Evolutionary conservation across 2,329 filamentous ascomycete species (phyloP).

Genomic region (Xylariaceae sp.): DNA sequence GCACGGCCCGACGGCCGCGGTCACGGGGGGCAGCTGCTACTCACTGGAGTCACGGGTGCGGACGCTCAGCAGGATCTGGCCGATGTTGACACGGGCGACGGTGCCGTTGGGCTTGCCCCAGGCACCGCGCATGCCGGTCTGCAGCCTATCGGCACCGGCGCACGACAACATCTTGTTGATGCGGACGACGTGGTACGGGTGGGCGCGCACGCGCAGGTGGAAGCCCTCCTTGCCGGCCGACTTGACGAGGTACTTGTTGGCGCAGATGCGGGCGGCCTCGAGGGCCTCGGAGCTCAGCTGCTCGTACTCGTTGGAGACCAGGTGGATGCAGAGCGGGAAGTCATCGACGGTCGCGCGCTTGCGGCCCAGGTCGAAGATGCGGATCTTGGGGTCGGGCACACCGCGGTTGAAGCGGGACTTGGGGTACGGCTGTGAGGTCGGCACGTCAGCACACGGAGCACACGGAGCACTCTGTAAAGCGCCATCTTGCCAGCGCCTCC

Average conservation of each 20-base stretch:
- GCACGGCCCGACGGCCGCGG: too few relatives aligned
- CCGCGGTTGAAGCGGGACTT: conserved; percentile 99
- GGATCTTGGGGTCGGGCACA: conserved; percentile 79
- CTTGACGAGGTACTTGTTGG: conserved; percentile 94
- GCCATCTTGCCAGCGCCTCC: too few relatives aligned
- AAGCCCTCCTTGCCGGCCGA: conserved; percentile 64
- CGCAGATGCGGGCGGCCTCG: conserved; percentile 99
- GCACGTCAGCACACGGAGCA: conserved; percentile 57
- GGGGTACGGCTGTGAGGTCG: conserved; percentile 74
- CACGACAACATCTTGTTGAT: conserved; percentile 99
- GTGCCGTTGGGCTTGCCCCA: conserved; percentile 99
- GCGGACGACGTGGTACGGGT: conserved; percentile 99
- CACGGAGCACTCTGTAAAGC: too few relatives aligned
- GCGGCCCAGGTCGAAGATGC: conserved; percentile 98
- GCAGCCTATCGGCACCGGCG: conserved; percentile 99
- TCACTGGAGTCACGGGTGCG: conserved; percentile 89
- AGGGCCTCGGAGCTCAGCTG: conserved; percentile 99
- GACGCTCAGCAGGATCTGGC: conserved; percentile 96
- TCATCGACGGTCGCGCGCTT: conserved; percentile 99
- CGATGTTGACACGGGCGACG: conserved; percentile 99
- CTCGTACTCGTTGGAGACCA: conserved; percentile 99
- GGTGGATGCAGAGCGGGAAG: conserved; percentile 98
- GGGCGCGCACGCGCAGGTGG: conserved; percentile 74
- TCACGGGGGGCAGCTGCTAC: conserved; percentile 26
- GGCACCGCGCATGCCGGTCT: conserved; percentile 99